Evolutionary conservation across 2,329 filamentous ascomycete genomes (phyloP), one percentile per base, ranked within the genome.

Genomic region (Phyllosticta citrichinensis): DNA sequence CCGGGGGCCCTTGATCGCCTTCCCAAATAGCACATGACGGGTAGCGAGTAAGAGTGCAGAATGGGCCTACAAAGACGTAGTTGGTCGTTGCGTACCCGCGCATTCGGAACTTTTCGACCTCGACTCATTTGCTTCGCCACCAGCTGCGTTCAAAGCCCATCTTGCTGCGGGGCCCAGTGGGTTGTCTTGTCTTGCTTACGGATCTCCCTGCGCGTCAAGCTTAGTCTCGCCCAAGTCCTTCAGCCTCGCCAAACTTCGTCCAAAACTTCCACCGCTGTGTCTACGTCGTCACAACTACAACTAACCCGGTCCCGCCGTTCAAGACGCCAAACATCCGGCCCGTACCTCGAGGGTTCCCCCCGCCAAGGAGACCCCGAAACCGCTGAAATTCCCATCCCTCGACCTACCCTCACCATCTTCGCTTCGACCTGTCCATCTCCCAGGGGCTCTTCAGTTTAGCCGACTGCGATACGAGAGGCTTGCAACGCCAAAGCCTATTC

Each of bases 31-130:
- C 70, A 70, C 66, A 58, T 66, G 63, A 65, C 65, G 61, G 64
- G 64, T 71, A 67, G 72, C 73, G 72, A 75, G 67, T 74, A 62
- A 73, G 62, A 71, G 64, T 64, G 61, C 66, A 63, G 68, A 72
- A 64, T 62, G 55, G 52, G 63, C 63, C 66, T 64, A 64, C 64
- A 68, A 72, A 69, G 64, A 69, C 64, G 60, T 68, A 65, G 70
- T 67, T 74, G 71, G 72, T 68, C 65, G 66, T 52, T 20, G 50
- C 50, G 19, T 24, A 52, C 19, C 22, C 50, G 22, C 14, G 33
- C 58, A 25, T 20, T 60, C 58, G 58, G 58, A 60, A 56, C 58
- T 56, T 60, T 60, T 60, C 58, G 58, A 60, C 52, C 58, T 55
- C 54, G 25, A 30, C 50, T 20, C 27, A 53, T 47, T 54, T 51